Base-by-base conservation (phyloP, 2,329 filamentous ascomycete species). In the Alternaria triticina region DNA sequence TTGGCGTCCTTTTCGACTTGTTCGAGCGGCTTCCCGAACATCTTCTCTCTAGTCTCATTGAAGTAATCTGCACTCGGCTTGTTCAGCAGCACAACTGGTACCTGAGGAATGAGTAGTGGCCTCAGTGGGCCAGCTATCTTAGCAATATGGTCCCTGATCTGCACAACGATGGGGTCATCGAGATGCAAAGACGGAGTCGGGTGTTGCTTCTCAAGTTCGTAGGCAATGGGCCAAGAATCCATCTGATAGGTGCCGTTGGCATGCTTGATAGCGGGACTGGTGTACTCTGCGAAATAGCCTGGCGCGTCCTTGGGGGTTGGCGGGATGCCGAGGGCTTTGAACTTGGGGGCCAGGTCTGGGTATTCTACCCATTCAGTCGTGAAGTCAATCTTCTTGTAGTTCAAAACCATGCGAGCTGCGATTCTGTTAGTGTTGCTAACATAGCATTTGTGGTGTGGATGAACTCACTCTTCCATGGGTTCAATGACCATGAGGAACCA, bases 291-390 rank as follows among this genome's bases (percentile, higher is more conserved):
- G 28, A 72, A 73, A 36, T 78, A 77, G 3, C 77, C 76, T 9
- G 74, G 75, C 7, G 67, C 66, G 13, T 70, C 66, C 6, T 72
- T 68, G 36, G 79, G 66, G 54, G 87, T 85, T 20, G 87, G 82
- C 15, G 83, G 79, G 55, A 86, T 73, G 58, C 82, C 83, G 44
- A 62, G 28, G 22, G 49, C 8, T 49, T 86, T 82, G 54, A 92
- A 80, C 3, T 77, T 85, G 2, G 86, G 78, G 60, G 82, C 85
- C 63, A 93, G 83, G 36, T 91, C 86, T 1, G 89, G 90, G 68
- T 91, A 92, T 72, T 91, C 89, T 15, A 89, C 79, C 89, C 89
- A 92, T 83, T 89, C 82, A 0, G 90, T 92, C 73, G 85, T 84
- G 80, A 92, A 93, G 49, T 88, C 83, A 13, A 92, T 76, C 1